Base-by-base conservation (phyloP, 768 basidiomycete genomes). In the Clitopilus passeckerianus region DNA sequence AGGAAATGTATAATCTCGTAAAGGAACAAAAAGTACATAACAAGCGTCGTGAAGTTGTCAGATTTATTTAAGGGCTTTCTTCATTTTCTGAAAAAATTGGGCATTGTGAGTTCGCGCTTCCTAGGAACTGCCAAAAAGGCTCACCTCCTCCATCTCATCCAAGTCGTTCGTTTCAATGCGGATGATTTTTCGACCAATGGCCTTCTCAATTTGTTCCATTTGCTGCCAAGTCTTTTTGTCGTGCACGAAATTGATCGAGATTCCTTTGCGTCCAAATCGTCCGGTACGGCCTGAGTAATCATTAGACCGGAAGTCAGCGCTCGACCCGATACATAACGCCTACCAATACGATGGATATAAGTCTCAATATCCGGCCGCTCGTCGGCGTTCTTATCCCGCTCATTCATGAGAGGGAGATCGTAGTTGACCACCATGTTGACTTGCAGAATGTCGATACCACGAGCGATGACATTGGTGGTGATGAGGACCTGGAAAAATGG, bases 391-490 rank as follows among this genome's bases (percentile, higher is more conserved):
- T 76, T 72, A 57, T 78, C 75, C 14, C 89, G 86, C 66, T 91
- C 90, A 64, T 85, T 88, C 83, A 91, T 85, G 52, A 94, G 76
- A 0, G 95, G 95, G 24, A 97, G 82, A 69, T 98, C 95, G 69
- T 98, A 99, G 75, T 98, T 98, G 72, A 99, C 94, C n/a, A 98
- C 96, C 95, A 99, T 95, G 80, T 98, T 99, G 66, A 99, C 97
- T 77, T 98, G 96, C 58, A 94, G 80, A 68, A 99, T 97, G 67
- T 99, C 97, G 76, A 99, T 98, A 44, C 97, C 97, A 16, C 97
- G 87, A 1, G 97, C 95, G 63, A 98, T 91, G 68, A 99, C 97
- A 73, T 99, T 99, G 37, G 97, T 99, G 56, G 97, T 98, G 70
- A 99, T 99, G 64, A 99, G 77, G 54, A 84, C 82, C 80, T 82